Conservation (phyloP, 805 yeast species). For the Kazachstania martiniae region DNA sequence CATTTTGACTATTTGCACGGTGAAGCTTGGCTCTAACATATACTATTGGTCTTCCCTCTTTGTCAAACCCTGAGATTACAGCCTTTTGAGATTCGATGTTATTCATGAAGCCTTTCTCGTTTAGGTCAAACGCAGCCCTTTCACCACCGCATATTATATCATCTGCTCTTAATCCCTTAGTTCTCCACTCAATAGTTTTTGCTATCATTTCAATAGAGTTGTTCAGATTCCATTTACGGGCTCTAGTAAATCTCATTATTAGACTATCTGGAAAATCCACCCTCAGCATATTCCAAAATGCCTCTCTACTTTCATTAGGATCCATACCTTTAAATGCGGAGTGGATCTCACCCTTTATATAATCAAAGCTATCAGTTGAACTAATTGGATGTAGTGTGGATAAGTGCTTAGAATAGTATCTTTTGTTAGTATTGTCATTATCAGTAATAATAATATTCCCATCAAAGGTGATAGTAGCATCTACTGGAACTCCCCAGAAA, state of each 20-base stretch:
- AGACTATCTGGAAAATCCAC: conserved; percentile 74
- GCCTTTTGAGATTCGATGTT: conserved; percentile 52
- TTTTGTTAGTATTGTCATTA: too few relatives aligned
- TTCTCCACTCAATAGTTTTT: conserved; percentile 66
- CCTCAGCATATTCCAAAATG: conserved; percentile 50
- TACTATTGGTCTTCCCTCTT: conserved; percentile 65
- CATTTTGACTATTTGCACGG: conserved; percentile 50
- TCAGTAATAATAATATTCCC: too few relatives aligned
- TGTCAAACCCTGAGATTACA: conserved; percentile 65
- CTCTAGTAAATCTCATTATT: conserved; percentile 64
- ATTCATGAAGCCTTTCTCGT: conserved; percentile 32
- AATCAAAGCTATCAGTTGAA: neutral
- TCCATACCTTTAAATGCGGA: conserved; percentile 26
- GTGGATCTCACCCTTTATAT: neutral
- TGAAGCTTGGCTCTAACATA: conserved; percentile 70
- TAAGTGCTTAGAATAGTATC: too few relatives aligned
- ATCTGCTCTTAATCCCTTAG: conserved; percentile 47
- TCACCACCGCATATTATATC: conserved; percentile 62
- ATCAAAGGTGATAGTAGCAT: conserved; percentile 13
- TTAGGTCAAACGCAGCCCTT: conserved; percentile 19
- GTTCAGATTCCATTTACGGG: conserved; percentile 73
- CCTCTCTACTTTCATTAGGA: conserved; percentile 38
- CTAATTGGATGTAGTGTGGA: too few relatives aligned
- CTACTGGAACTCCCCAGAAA: conserved; percentile 41
- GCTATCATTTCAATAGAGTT: conserved; percentile 59